Conservation (phyloP, 352 stramenopile genomes). For the Globisporangium spinosum region DNA sequence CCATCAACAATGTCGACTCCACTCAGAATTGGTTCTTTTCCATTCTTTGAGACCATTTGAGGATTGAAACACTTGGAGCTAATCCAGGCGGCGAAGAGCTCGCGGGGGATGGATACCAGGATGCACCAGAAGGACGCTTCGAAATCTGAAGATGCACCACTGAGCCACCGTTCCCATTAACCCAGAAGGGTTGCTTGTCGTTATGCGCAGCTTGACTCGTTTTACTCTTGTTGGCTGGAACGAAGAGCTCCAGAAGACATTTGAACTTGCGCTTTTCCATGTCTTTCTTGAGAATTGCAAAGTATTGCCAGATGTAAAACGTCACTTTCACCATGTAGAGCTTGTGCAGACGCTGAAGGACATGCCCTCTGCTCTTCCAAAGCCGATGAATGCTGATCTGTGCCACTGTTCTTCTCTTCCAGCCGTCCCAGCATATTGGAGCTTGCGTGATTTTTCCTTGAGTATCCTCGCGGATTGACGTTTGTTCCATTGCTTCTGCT, state of each 20-base stretch:
- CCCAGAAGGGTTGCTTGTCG: conserved; percentile 6
- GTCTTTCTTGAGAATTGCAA: conserved; percentile 51
- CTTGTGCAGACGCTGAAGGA: conserved; percentile 54
- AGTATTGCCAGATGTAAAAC: conserved; percentile 58
- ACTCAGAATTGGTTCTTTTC: background rate
- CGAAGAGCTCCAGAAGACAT: conserved; percentile 31
- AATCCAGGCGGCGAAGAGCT: background rate
- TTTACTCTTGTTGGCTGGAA: conserved; percentile 22
- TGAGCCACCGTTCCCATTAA: conserved; percentile 5
- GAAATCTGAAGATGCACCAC: background rate
- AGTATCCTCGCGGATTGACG: conserved; percentile 26
- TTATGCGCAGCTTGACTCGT: conserved; percentile 12
- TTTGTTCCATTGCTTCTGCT: conserved; percentile 28
- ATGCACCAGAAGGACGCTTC: background rate
- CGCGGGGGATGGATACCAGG: conserved; percentile 8
- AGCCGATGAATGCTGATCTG: conserved; percentile 31
- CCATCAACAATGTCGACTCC: background rate
- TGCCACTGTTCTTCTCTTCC: conserved; percentile 24
- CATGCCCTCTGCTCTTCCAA: conserved; percentile 46
- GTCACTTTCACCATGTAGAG: conserved; percentile 54
- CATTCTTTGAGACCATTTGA: background rate
- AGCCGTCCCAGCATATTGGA: conserved; percentile 31
- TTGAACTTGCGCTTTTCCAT: conserved; percentile 36
- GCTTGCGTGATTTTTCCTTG: conserved; percentile 23
- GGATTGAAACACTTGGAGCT: conserved; percentile 2